Percentiles rank a stretch among this genome's conserved stretches.
Evolutionary conservation across 75 land plant species (phyloP).

Genomic region (Pinus taeda): DNA sequence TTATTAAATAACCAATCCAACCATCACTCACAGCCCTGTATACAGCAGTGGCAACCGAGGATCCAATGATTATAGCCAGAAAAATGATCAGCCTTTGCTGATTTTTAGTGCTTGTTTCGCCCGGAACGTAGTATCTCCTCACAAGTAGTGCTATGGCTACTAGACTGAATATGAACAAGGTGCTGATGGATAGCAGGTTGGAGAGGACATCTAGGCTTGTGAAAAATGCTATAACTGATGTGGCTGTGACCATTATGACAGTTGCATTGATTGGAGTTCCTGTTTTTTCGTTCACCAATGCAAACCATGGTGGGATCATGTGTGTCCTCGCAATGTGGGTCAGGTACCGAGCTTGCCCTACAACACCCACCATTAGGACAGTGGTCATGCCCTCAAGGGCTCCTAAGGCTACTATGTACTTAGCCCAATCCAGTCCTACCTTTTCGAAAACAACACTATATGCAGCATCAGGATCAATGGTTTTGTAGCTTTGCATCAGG

Average conservation of each 20-base stretch:
- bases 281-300: constrained; percentile 42
- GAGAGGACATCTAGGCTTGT: constrained; percentile 62
- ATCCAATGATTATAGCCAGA: constrained; percentile 35
- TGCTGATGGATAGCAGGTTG: constrained; percentile 68
- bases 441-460: constrained; percentile 47
- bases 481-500: constrained; percentile 39
- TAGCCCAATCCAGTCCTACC: constrained; percentile 75
- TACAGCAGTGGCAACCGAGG: constrained; percentile 55
- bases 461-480: constrained; percentile 49
- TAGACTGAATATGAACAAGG: constrained; percentile 79
- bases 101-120: constrained; percentile 23
- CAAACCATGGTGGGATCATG: constrained; percentile 80
- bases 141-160: constrained; percentile 74
- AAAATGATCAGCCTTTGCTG: constrained; percentile 32
- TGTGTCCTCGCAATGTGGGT: constrained; percentile 85
- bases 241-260: constrained; percentile 45
- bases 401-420: constrained; percentile 81
- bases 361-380: constrained; percentile 60
- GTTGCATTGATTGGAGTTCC: constrained; percentile 78
- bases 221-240: constrained; percentile 67
- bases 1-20: constrained; percentile 51
- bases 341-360: constrained; percentile 80
- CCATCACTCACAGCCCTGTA: constrained; percentile 58
- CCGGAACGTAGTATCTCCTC: constrained; percentile 63
- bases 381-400: constrained; percentile 88